Conservation (phyloP, 352 stramenopile species). For the Globisporangium acanthophoron region DNA sequence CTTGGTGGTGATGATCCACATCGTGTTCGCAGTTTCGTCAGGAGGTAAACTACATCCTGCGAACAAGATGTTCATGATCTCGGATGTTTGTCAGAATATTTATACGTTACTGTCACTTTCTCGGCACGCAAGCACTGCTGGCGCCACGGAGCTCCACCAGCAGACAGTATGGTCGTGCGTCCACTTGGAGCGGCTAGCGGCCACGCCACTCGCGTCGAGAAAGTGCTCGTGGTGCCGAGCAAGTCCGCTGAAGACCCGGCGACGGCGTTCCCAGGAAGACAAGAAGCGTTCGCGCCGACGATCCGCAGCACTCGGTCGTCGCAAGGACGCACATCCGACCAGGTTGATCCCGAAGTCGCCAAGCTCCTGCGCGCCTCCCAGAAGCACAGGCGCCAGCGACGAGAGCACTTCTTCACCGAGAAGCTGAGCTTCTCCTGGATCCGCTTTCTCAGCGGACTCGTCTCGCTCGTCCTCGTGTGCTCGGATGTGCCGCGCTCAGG, state of each 20-base stretch:
- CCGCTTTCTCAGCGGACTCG: conserved; percentile 5
- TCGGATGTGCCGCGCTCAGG: conserved; percentile 26
- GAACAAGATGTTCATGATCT: too few relatives aligned
- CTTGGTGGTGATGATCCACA: too few relatives aligned
- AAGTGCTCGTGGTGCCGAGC: neutral
- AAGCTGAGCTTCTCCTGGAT: conserved; percentile 6
- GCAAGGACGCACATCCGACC: neutral
- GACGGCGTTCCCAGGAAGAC: neutral
- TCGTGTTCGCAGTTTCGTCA: too few relatives aligned
- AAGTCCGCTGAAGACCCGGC: neutral
- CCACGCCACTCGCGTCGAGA: neutral
- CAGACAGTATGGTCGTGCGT: neutral
- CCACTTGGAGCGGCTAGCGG: neutral
- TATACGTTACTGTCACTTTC: too few relatives aligned
- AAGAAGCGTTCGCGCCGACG: conserved; percentile 1
- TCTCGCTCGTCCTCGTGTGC: conserved; percentile 26
- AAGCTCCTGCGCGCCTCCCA: conserved; percentile 1
- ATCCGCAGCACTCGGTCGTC: conserved; percentile 1
- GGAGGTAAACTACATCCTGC: too few relatives aligned
- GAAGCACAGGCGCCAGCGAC: neutral
- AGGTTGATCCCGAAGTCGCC: neutral
- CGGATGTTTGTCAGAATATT: too few relatives aligned
- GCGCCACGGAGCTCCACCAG: too few relatives aligned
- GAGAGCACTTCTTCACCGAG: conserved; percentile 1
- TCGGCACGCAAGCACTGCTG: too few relatives aligned